Conservation (phyloP, 768 basidiomycete species). For the Pulveroboletus sp. region DNA sequence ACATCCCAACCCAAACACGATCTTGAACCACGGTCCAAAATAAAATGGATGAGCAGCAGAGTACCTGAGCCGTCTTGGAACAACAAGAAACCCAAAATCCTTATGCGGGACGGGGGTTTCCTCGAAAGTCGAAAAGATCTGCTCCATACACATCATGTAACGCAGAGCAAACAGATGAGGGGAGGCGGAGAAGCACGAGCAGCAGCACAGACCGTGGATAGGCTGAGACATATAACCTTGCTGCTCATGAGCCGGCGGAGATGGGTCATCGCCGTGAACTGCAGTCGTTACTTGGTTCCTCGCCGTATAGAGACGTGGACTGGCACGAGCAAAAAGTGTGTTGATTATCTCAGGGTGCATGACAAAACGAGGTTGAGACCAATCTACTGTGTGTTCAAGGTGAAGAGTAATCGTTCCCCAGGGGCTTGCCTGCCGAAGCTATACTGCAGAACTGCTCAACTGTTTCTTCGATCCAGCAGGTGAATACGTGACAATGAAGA, state of each 20-base stretch:
- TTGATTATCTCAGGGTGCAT: neutral
- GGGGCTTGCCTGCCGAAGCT: too few relatives aligned
- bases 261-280: constrained; percentile 10
- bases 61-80: constrained; percentile 14
- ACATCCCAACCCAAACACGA: constrained; percentile 16
- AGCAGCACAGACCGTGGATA: neutral
- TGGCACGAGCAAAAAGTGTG: neutral
- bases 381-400: too few relatives aligned
- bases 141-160: constrained; percentile 16
- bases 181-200: neutral
- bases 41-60: neutral
- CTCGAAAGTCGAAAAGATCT: neutral
- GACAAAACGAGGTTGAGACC: too few relatives aligned
- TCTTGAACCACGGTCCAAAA: constrained; percentile 12
- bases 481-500: too few relatives aligned
- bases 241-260: neutral
- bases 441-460: too few relatives aligned
- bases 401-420: neutral
- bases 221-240: constrained; percentile 11
- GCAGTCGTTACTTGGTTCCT: constrained; percentile 1
- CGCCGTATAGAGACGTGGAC: neutral
- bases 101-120: constrained; percentile 1
- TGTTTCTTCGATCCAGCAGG: too few relatives aligned
- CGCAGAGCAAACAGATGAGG: constrained; percentile 1
- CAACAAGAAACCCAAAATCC: constrained; percentile 10